Conservation (phyloP, 2,329 filamentous ascomycete genomes). For the Pseudogymnoascus sp. region DNA sequence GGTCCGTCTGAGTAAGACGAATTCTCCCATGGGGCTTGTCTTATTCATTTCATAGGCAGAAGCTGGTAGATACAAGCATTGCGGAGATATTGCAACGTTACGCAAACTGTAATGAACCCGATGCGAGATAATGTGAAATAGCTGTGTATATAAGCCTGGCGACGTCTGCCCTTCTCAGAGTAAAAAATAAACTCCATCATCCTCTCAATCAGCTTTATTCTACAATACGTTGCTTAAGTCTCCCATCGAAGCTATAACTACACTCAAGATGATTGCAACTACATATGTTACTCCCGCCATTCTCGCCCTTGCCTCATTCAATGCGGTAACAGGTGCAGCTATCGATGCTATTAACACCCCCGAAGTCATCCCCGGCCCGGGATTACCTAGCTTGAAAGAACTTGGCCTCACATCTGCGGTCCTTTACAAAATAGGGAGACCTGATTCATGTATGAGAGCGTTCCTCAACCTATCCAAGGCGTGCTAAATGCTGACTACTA, state of each 20-base stretch:
- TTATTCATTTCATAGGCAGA: background rate
- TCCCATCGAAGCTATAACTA: background rate
- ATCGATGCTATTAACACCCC: background rate
- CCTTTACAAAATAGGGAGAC: background rate
- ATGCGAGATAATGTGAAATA: background rate
- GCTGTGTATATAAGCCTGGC: background rate
- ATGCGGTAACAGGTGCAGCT: background rate
- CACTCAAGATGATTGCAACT: background rate
- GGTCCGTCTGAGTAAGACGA: background rate
- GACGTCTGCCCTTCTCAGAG: background rate
- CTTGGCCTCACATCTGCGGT: background rate
- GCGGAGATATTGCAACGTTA: background rate
- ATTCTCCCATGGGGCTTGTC: background rate
- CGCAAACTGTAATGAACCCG: background rate
- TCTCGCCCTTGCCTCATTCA: background rate
- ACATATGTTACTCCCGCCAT: background rate
- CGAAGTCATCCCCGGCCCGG: background rate
- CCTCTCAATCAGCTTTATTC: background rate
- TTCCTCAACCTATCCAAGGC: background rate
- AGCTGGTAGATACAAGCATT: background rate
- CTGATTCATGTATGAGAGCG: background rate
- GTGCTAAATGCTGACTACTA: background rate
- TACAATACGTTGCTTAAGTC: background rate
- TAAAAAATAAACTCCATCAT: background rate
- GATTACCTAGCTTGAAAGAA: background rate